Evolutionary conservation across 805 yeast species (phyloP), one percentile per base, ranked within the genome.

Genomic region (Teunomyces pallodes): DNA sequence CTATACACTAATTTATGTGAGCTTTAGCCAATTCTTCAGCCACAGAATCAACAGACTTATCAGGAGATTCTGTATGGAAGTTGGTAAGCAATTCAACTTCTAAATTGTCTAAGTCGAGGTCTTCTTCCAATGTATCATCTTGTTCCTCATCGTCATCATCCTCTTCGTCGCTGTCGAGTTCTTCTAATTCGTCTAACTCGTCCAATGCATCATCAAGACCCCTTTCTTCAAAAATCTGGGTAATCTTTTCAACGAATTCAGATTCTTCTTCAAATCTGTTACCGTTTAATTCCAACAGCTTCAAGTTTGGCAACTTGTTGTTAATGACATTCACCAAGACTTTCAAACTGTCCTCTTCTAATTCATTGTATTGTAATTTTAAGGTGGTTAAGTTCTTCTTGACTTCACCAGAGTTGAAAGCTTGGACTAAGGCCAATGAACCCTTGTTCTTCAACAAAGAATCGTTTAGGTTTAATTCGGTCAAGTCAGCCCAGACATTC

Each of bases 131-230:
- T 43, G 77, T 78, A 28, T 68, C 76, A 16, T 64, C 85, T 26
- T 75, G 75, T 6, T 75, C 84, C 4, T 76, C 83, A 9, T 77
- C 84, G 14, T 77, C 85, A 3, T 79, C 86, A 17, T 83, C 88
- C 47, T 83, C 89, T 46, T 82, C 89, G 20, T 81, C 87, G 42
- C 82, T 81, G 53, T 82, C 82, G 31, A 79, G 73, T 66, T 90
- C 97, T 72, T 92, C 99, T 70, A 94, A 80, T 58, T 94, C 99
- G 58, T 92, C 98, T 43, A 94, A 76, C 63, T 94, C 99, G 59
- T 92, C 96, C 30, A 94, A 72, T 64, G 6, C 24, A 20, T 86
- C 92, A 52, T 96, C 96, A 48, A 72, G 67, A 0, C 91, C 94
- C 60, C 90, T 81, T 35, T 75, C 79, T 48, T 80, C 87, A 56